These are phyloP conservation scores for Aureoboletus auriporus DNA, from an alignment of 768 basidiomycete genomes.

Conservation along the genomic window DNA sequence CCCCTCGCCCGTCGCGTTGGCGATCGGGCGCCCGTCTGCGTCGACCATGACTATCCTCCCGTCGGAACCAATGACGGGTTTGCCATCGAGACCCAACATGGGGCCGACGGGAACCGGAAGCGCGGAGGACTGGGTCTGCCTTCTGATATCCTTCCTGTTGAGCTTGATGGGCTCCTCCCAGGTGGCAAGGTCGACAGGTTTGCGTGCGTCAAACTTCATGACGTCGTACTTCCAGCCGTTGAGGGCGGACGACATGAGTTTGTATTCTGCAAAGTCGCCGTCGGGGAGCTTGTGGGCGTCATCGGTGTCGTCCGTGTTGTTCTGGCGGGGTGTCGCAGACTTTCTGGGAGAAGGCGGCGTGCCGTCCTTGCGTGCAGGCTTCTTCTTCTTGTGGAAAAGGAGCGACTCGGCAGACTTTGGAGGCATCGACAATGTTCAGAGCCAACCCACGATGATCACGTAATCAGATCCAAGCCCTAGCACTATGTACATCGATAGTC, in stretches of 20 bases:
- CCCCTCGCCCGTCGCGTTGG: slow-evolving; percentile 29
- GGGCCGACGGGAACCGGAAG: slow-evolving; percentile 56
- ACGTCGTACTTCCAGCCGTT: slow-evolving; percentile 91
- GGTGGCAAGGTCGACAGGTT: slow-evolving; percentile 59
- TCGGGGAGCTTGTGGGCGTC: slow-evolving; percentile 56
- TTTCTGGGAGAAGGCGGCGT: slow-evolving; percentile 31
- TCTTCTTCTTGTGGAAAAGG: slow-evolving; percentile 71
- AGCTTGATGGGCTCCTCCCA: slow-evolving; percentile 80
- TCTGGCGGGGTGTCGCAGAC: slow-evolving; percentile 35
- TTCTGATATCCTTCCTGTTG: slow-evolving; percentile 78
- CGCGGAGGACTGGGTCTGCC: slow-evolving; percentile 36
- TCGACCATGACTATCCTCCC: slow-evolving; percentile 81
- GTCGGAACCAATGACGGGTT: slow-evolving; percentile 75
- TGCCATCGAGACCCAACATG: slow-evolving; percentile 81
- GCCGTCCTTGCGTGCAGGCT: slow-evolving; percentile 30
- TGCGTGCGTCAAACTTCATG: slow-evolving; percentile 84
- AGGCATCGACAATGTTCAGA: slow-evolving; percentile 18
- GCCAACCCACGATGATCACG: slow-evolving; percentile 17
- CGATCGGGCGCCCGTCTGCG: slow-evolving; percentile 68
- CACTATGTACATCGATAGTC: slow-evolving; percentile 32
- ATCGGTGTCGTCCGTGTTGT: slow-evolving; percentile 47
- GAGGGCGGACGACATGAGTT: slow-evolving; percentile 71
- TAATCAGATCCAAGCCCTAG: slow-evolving; percentile 19
- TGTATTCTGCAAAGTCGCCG: slow-evolving; percentile 70
- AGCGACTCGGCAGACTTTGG: slow-evolving; percentile 40